Percentiles rank a stretch among this genome's conserved stretches.
Conservation (phyloP, 2,329 filamentous ascomycete genomes). For the Phaeosphaeria sp. region DNA sequence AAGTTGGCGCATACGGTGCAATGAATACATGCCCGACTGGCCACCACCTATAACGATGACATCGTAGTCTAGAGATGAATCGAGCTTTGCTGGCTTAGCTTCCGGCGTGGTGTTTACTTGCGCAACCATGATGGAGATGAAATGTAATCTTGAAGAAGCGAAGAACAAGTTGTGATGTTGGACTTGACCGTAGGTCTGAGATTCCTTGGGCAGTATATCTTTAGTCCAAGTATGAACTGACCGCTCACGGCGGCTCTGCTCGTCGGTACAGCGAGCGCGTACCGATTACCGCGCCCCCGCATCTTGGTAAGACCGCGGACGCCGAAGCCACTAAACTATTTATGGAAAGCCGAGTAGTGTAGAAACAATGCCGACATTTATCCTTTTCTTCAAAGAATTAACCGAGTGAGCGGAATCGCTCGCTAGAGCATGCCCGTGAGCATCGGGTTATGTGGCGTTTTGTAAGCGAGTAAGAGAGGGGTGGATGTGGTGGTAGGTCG, state of each 20-base stretch:
- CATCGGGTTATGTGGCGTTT: no score
- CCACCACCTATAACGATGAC: constrained; percentile 40
- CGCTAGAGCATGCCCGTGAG: background rate
- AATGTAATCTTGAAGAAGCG: background rate
- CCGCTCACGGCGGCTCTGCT: background rate
- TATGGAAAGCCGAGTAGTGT: background rate
- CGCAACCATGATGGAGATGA: constrained; percentile 16
- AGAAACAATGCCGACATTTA: background rate
- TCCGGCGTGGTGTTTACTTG: constrained; percentile 8
- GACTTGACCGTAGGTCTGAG: background rate
- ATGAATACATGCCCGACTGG: constrained; percentile 45
- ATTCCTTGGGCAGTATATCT: background rate
- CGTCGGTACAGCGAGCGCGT: background rate
- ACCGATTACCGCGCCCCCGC: background rate
- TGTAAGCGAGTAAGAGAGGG: no score
- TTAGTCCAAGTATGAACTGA: background rate
- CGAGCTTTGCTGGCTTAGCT: constrained; percentile 14
- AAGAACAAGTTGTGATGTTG: background rate
- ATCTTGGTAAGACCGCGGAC: background rate
- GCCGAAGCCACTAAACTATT: background rate
- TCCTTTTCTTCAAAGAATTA: background rate
- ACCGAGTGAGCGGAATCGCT: background rate
- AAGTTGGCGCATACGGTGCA: constrained; percentile 44
- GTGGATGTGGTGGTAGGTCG: no score
- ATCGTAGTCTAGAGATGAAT: constrained; percentile 26